phyloP scores from a whole-genome alignment of 2,329 filamentous ascomycete genomes.

The Penicillium digitatum region DNA sequence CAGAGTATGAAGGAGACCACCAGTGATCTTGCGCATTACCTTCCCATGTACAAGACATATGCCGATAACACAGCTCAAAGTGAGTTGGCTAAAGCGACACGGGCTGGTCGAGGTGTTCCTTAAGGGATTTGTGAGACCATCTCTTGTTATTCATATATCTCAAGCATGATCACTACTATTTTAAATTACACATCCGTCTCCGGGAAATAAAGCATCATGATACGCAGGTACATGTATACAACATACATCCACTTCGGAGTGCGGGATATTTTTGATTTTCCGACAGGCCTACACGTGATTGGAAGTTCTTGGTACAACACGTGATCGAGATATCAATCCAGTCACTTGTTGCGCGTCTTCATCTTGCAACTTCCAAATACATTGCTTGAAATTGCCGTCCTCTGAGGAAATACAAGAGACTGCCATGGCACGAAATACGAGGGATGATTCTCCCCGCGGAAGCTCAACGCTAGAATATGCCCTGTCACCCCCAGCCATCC shows the following conservation, averaged over 20 bases:
- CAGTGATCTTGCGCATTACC: constrained; percentile 64
- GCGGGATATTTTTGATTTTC: not conserved
- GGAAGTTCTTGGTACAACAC: not conserved
- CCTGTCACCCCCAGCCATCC: constrained; percentile 45
- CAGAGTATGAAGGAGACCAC: constrained; percentile 64
- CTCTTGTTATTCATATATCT: not conserved
- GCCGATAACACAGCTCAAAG: constrained; percentile 62
- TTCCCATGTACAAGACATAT: constrained; percentile 65
- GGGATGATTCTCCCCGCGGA: constrained; percentile 13
- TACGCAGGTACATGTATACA: not conserved
- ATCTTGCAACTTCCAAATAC: constrained; percentile 1
- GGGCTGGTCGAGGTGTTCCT: constrained; percentile 61
- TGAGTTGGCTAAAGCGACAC: constrained; percentile 58
- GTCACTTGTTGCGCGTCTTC: not conserved
- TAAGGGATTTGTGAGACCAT: constrained; percentile 31
- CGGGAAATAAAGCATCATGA: not conserved
- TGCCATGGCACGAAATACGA: constrained; percentile 23
- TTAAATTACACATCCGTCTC: not conserved
- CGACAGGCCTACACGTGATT: not conserved
- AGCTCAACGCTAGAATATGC: constrained; percentile 10
- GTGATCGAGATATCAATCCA: constrained; percentile 14
- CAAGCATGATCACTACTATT: not conserved
- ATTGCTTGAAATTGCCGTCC: not conserved
- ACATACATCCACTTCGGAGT: constrained; percentile 5
- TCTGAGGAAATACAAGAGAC: not conserved